Evolutionary conservation across 306 rosid species (phyloP).

Genomic region (Begonia masoniana): DNA sequence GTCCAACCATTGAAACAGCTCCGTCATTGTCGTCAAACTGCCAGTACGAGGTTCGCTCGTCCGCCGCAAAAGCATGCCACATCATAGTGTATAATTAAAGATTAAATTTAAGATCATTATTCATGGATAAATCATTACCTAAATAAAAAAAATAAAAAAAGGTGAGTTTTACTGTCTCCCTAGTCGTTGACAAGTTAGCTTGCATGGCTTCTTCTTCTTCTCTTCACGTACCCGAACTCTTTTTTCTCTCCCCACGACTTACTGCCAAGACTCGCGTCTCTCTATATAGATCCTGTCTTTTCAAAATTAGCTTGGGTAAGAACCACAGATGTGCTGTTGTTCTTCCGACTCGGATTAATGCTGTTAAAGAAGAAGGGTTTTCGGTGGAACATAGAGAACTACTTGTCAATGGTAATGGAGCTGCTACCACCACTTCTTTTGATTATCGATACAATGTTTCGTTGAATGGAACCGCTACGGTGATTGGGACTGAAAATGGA

Average conservation of each 20-base stretch:
- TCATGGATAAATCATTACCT: too few species aligned
- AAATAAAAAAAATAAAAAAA: too few species aligned
- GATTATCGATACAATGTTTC: conserved; percentile 22
- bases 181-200: background rate
- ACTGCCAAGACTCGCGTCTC: conserved; percentile 28
- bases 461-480: conserved; percentile 26
- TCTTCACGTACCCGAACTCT: conserved; percentile 34
- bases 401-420: conserved; percentile 46
- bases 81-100: too few species aligned
- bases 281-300: conserved; percentile 3
- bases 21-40: too few species aligned
- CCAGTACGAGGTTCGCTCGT: too few species aligned
- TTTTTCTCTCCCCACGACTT: conserved; percentile 38
- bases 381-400: conserved; percentile 31
- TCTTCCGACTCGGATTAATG: conserved; percentile 30
- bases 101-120: too few species aligned
- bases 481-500: conserved; percentile 29
- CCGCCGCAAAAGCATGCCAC: too few species aligned
- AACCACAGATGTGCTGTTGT: conserved; percentile 9
- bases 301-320: conserved; percentile 10
- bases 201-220: conserved; percentile 38
- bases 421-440: conserved; percentile 16
- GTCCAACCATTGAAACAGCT: too few species aligned
- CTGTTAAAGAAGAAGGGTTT: conserved; percentile 43
- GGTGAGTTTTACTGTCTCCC: too few species aligned